A percentile compares a stretch with the other conserved stretches of the same genome.
Conservation (phyloP, 1,139 yeast genomes). For the Hemisphaericaspora lyxosophila region DNA sequence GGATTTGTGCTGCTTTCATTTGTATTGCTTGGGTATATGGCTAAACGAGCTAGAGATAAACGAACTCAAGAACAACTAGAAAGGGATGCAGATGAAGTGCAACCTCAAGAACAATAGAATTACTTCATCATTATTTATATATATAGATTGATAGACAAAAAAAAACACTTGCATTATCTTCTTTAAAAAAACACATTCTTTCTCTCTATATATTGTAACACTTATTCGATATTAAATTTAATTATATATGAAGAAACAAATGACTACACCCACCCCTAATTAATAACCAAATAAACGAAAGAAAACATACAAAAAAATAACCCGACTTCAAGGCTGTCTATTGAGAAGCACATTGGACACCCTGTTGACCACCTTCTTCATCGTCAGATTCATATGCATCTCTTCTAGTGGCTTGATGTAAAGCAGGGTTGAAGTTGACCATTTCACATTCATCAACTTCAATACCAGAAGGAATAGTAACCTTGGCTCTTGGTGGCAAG, state of each 20-base stretch:
- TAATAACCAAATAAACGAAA: not conserved
- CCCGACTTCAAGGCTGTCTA: constrained; percentile 23
- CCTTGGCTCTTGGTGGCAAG: constrained; percentile 63
- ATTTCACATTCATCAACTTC: constrained; percentile 83
- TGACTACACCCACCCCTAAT: constrained; percentile 1
- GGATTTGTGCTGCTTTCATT: constrained; percentile 14
- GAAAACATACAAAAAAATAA: not conserved
- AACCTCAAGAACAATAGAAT: too few species aligned
- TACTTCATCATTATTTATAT: not conserved
- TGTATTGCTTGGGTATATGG: constrained; percentile 4
- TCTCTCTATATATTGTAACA: not conserved
- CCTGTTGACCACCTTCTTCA: constrained; percentile 65
- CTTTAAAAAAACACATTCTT: too few species aligned
- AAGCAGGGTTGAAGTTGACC: constrained; percentile 60
- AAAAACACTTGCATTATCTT: too few species aligned
- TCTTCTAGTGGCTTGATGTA: constrained; percentile 52
- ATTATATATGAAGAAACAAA: not conserved
- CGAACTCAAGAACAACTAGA: not conserved
- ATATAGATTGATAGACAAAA: not conserved
- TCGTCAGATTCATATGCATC: constrained; percentile 66
- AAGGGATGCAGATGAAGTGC: not conserved
- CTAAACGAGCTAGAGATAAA: constrained; percentile 3
- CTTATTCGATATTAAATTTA: not conserved
- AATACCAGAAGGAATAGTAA: constrained; percentile 58
- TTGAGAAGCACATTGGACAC: constrained; percentile 89